Percentiles rank a stretch among this genome's conserved stretches.
phyloP scores from a whole-genome alignment of 371 early-diverging fungal genomes.

The Rhizopus sp. region DNA sequence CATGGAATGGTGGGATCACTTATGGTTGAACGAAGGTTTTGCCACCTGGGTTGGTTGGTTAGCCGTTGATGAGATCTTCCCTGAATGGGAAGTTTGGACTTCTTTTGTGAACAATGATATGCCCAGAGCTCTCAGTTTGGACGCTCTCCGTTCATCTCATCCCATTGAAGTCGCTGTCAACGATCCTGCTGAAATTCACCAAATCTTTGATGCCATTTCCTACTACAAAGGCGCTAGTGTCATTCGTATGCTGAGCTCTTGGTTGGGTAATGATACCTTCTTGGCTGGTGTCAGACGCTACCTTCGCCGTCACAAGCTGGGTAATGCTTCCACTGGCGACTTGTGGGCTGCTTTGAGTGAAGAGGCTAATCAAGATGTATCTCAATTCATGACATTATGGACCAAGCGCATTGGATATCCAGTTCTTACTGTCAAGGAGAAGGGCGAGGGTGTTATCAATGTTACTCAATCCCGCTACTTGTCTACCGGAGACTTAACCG shows the following conservation, averaged over 20 bases:
- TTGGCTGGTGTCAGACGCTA: constrained; percentile 79
- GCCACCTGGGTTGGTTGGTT: constrained; percentile 91
- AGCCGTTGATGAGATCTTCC: constrained; percentile 79
- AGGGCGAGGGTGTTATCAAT: constrained; percentile 52
- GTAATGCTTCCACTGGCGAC: constrained; percentile 82
- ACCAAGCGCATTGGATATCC: constrained; percentile 84
- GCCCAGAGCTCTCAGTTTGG: constrained; percentile 71
- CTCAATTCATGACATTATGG: constrained; percentile 81
- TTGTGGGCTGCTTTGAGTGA: constrained; percentile 81
- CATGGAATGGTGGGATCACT: constrained; percentile 91
- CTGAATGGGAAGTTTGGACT: constrained; percentile 79
- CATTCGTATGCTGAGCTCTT: constrained; percentile 84
- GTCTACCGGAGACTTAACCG: constrained; percentile 70
- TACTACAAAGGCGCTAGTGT: constrained; percentile 93
- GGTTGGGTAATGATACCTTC: constrained; percentile 60
- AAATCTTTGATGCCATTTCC: constrained; percentile 78
- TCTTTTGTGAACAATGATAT: constrained; percentile 78
- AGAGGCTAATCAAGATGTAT: constrained; percentile 72
- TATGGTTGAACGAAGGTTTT: constrained; percentile 97
- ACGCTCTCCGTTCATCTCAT: constrained; percentile 78
- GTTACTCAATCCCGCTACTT: constrained; percentile 77
- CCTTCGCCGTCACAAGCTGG: constrained; percentile 72
- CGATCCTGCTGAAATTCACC: constrained; percentile 73
- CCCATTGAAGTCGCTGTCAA: constrained; percentile 88
- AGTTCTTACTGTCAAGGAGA: constrained; percentile 64